Evolutionary conservation across 441 rosid genomes (phyloP).

Genomic region (Aleurites moluccanus): DNA sequence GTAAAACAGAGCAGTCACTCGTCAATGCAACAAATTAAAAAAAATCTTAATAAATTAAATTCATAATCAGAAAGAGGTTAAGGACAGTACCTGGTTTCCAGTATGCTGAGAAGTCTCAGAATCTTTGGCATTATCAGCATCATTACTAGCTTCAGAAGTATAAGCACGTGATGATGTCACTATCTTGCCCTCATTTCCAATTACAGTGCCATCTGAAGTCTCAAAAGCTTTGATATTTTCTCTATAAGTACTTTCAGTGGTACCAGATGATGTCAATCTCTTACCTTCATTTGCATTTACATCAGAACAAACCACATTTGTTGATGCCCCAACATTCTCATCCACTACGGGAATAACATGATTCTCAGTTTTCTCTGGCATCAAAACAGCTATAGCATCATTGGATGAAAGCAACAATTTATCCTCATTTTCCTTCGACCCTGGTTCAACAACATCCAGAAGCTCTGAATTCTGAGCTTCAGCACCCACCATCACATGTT

Average conservation of each 20-base stretch:
- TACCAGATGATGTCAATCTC: constrained; percentile 20
- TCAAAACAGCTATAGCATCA: constrained; percentile 20
- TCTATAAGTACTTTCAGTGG: constrained; percentile 31
- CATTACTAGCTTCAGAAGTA: constrained; percentile 32
- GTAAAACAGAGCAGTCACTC: constrained; percentile 18
- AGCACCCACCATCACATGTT: constrained; percentile 17
- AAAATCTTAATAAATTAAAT: constrained; percentile 4
- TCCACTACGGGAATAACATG: constrained; percentile 25
- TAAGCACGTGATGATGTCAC: constrained; percentile 21
- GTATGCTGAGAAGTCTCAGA: constrained; percentile 32
- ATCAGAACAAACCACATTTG: constrained; percentile 24
- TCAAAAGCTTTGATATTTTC: constrained; percentile 34
- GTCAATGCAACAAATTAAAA: constrained; percentile 1
- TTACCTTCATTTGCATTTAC: constrained; percentile 30
- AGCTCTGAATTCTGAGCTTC: constrained; percentile 22
- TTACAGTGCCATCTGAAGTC: constrained; percentile 32
- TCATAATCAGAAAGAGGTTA: background rate
- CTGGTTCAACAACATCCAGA: constrained; percentile 29
- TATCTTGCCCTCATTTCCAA: constrained; percentile 26
- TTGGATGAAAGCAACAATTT: constrained; percentile 22
- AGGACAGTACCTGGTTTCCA: constrained; percentile 54
- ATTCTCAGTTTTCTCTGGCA: constrained; percentile 27
- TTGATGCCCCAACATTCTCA: constrained; percentile 33
- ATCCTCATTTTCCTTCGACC: constrained; percentile 37
- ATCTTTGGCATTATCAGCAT: constrained; percentile 28